Evolutionary conservation across 2,329 filamentous ascomycete species (phyloP).

Genomic region (Colletotrichum gigasporum): DNA sequence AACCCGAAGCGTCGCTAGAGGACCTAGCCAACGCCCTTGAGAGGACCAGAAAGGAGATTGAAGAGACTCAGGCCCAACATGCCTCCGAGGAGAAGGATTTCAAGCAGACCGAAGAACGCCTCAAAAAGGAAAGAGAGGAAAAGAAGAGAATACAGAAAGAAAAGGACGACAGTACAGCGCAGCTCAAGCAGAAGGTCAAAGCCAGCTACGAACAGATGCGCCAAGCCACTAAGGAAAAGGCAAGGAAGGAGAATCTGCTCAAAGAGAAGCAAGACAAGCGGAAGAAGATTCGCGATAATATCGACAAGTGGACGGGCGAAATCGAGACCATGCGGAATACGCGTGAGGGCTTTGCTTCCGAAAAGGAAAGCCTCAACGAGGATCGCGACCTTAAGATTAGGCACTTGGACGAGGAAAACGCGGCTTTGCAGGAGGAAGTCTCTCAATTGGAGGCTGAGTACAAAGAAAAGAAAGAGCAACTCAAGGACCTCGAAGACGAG

Average conservation of each 20-base stretch:
- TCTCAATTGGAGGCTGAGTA: slow-evolving; percentile 76
- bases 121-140: slow-evolving; percentile 81
- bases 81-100: slow-evolving; percentile 78
- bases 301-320: slow-evolving; percentile 73
- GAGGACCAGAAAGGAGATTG: slow-evolving; percentile 81
- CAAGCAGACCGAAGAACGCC: slow-evolving; percentile 69
- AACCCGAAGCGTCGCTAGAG: slow-evolving; percentile 74
- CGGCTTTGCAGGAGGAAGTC: slow-evolving; percentile 71
- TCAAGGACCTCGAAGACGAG: slow-evolving; percentile 79
- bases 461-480: slow-evolving; percentile 64
- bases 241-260: slow-evolving; percentile 78
- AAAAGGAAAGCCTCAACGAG: slow-evolving; percentile 60
- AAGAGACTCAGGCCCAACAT: slow-evolving; percentile 78
- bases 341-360: slow-evolving; percentile 61
- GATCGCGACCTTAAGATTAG: slow-evolving; percentile 62
- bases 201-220: slow-evolving; percentile 84
- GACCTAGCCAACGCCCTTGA: slow-evolving; percentile 86
- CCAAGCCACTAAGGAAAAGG: slow-evolving; percentile 79
- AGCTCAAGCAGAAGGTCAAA: slow-evolving; percentile 82
- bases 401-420: slow-evolving; percentile 64
- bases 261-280: slow-evolving; percentile 76
- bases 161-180: slow-evolving; percentile 89
- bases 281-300: slow-evolving; percentile 75
- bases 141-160: slow-evolving; percentile 83
- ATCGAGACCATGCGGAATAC: slow-evolving; percentile 67